Evolutionary conservation across 108 stramenopile species (phyloP).

Genomic region (Pseudonitzschia multistriata): DNA sequence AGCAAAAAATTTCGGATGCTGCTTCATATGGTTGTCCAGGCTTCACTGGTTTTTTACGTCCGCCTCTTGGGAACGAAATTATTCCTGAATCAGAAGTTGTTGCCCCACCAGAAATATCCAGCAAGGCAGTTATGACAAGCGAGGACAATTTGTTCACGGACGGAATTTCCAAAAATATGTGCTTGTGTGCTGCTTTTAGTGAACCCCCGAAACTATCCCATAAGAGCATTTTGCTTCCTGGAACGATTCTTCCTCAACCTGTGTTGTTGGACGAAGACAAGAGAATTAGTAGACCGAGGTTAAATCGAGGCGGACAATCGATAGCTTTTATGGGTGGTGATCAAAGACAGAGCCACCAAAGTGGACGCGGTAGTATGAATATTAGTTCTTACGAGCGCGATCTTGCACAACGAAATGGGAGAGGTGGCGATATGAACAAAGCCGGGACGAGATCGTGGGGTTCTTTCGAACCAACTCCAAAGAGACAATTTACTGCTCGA

Average conservation of each 20-base stretch:
- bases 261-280: conserved; percentile 68
- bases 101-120: conserved; percentile 47
- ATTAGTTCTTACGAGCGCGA: conserved; percentile 80
- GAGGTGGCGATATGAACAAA: conserved; percentile 80
- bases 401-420: conserved; percentile 66
- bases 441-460: conserved; percentile 85
- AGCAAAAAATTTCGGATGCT: conserved; percentile 46
- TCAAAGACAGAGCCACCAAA: conserved; percentile 61
- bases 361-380: conserved; percentile 86
- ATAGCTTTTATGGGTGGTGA: conserved; percentile 82
- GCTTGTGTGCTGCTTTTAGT: conserved; percentile 77
- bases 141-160: conserved; percentile 53
- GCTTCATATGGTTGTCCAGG: conserved; percentile 50
- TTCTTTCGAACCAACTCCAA: conserved; percentile 79
- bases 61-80: conserved; percentile 78
- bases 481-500: conserved; percentile 44
- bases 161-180: conserved; percentile 56
- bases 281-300: conserved; percentile 71
- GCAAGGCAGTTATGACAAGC: conserved; percentile 49
- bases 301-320: conserved; percentile 77
- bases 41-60: conserved; percentile 70
- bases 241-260: conserved; percentile 55
- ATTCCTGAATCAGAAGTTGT: conserved; percentile 55
- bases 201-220: conserved; percentile 72
- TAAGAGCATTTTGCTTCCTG: conserved; percentile 67